Evolutionary conservation across 129 eudicot genomes (phyloP).

Genomic region (Chrysanthemum makinoi): DNA sequence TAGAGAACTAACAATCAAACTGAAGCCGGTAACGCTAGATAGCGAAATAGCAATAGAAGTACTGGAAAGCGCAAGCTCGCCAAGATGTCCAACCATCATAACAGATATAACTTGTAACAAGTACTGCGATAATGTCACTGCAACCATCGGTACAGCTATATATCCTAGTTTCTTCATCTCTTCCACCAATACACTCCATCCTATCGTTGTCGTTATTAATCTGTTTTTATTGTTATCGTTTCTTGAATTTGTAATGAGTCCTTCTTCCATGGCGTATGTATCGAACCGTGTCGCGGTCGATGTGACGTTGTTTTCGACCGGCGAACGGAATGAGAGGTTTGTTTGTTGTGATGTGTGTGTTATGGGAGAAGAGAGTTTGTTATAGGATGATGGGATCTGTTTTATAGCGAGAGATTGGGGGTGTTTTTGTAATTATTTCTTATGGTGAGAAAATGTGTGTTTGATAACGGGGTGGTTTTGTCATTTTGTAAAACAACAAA

Average conservation of each 20-base stretch:
- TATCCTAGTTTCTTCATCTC: slow-evolving; percentile 53
- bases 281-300: background rate
- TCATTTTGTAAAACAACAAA: too few species aligned
- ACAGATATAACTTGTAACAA: slow-evolving; percentile 43
- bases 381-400: background rate
- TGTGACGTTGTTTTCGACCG: background rate
- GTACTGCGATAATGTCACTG: slow-evolving; percentile 46
- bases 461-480: too few species aligned
- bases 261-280: slow-evolving; percentile 13
- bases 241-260: background rate
- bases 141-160: slow-evolving; percentile 73
- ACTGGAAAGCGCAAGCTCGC: slow-evolving; percentile 61
- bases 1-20: slow-evolving; percentile 41
- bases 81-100: slow-evolving; percentile 77
- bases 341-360: background rate
- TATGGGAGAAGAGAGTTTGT: background rate
- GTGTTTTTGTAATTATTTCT: background rate
- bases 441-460: too few species aligned
- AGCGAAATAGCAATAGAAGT: slow-evolving; percentile 64
- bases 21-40: slow-evolving; percentile 66
- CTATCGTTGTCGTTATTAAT: background rate
- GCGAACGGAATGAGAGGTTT: slow-evolving; percentile 1
- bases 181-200: slow-evolving; percentile 34
- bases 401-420: background rate
- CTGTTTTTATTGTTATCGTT: background rate